These are phyloP conservation scores for Chaetomiaceae sp. DNA, from an alignment of 2,329 filamentous ascomycete species.

Conservation along the genomic window DNA sequence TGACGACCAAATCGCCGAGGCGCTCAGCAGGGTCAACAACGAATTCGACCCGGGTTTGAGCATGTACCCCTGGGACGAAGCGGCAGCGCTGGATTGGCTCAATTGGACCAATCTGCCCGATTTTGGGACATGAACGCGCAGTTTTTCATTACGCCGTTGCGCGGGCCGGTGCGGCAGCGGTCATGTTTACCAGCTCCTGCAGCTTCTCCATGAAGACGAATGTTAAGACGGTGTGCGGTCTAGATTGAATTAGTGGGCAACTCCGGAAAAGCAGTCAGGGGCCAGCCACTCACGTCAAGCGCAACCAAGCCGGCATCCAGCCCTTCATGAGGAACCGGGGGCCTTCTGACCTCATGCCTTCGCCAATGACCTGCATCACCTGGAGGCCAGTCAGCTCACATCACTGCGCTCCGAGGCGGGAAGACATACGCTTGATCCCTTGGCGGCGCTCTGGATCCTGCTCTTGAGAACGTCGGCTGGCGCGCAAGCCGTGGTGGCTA, in stretches of 20 bases:
- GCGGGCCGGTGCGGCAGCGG: slow-evolving; percentile 7
- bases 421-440: slow-evolving; percentile 16
- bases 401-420: background rate
- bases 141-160: slow-evolving; percentile 2
- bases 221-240: slow-evolving; percentile 21
- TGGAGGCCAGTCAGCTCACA: slow-evolving; percentile 1
- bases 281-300: slow-evolving; percentile 8
- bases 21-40: slow-evolving; percentile 56
- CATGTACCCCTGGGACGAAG: slow-evolving; percentile 53
- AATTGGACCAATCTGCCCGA: slow-evolving; percentile 41
- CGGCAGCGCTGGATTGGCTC: slow-evolving; percentile 52
- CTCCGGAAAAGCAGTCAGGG: background rate
- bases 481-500: slow-evolving; percentile 19
- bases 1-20: slow-evolving; percentile 60
- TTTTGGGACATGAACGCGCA: slow-evolving; percentile 30
- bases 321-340: slow-evolving; percentile 22
- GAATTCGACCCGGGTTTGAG: slow-evolving; percentile 50
- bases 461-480: slow-evolving; percentile 19
- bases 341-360: slow-evolving; percentile 15
- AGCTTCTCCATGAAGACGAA: slow-evolving; percentile 24
- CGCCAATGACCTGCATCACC: slow-evolving; percentile 19
- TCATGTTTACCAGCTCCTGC: slow-evolving; percentile 15
- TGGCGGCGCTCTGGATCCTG: slow-evolving; percentile 19
- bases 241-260: background rate
- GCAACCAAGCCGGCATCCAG: slow-evolving; percentile 10